Conservation (phyloP, 2,329 filamentous ascomycete genomes). For the Rutstroemia sydowiana region DNA sequence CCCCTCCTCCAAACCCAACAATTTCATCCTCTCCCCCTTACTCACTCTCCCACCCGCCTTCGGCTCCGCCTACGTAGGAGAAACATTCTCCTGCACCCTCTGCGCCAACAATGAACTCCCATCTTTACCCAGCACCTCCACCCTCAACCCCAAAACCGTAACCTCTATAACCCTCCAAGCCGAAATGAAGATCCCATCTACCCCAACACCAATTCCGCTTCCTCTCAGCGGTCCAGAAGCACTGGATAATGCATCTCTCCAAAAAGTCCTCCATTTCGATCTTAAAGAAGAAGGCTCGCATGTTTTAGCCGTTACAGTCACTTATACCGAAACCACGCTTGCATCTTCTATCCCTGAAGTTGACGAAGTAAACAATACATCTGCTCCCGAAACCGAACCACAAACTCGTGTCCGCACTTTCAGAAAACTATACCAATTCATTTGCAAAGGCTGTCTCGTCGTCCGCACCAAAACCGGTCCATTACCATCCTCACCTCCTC, state of each 20-base stretch:
- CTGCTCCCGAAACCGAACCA: constrained; percentile 23
- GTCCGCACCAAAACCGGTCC: constrained; percentile 80
- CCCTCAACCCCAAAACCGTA: constrained; percentile 40
- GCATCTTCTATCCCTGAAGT: too few species aligned
- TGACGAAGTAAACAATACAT: too few species aligned
- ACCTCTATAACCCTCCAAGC: constrained; percentile 77
- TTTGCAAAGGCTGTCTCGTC: constrained; percentile 81
- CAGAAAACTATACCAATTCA: constrained; percentile 92
- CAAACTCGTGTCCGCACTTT: constrained; percentile 66
- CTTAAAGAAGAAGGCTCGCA: constrained; percentile 92
- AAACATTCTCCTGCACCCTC: constrained; percentile 88
- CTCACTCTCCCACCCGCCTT: constrained; percentile 87
- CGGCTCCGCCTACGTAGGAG: constrained; percentile 89
- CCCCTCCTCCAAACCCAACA: constrained; percentile 37
- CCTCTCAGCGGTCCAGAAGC: constrained; percentile 38
- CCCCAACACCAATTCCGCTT: constrained; percentile 52
- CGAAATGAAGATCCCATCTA: constrained; percentile 88
- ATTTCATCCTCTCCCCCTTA: constrained; percentile 50
- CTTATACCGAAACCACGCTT: constrained; percentile 81
- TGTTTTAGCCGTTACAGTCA: constrained; percentile 86
- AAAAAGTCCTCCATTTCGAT: constrained; percentile 77
- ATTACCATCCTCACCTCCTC: too few species aligned
- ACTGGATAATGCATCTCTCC: constrained; percentile 37
- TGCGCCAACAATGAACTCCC: constrained; percentile 86
- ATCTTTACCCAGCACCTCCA: constrained; percentile 25